A percentile compares a stretch with the other conserved stretches of the same genome.
Evolutionary conservation across 2,329 filamentous ascomycete species (phyloP).

Genomic region (Dothidotthia symphoricarpi): DNA sequence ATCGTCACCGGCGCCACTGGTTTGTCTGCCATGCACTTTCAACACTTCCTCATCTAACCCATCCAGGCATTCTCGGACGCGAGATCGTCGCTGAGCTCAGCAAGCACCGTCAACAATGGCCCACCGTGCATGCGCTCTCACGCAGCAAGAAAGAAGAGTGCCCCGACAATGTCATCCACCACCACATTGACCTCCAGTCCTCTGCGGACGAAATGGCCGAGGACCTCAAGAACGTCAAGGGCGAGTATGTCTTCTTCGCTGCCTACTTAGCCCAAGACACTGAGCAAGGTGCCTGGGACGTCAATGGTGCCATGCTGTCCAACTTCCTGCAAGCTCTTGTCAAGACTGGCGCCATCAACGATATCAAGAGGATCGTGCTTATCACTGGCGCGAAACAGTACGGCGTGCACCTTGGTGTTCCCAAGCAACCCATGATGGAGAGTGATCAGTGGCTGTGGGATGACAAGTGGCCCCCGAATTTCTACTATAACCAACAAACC

Average conservation of each 20-base stretch:
- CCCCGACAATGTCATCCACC: conserved; percentile 41
- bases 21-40: too few relatives aligned
- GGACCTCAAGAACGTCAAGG: conserved; percentile 37
- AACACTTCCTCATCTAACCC: conserved; percentile 15
- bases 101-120: conserved; percentile 37
- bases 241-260: conserved; percentile 46
- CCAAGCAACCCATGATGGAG: conserved; percentile 52
- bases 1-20: conserved; percentile 36
- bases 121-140: conserved; percentile 44
- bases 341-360: conserved; percentile 43
- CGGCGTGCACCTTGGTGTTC: conserved; percentile 52
- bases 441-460: conserved; percentile 47
- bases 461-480: conserved; percentile 43
- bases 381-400: conserved; percentile 55
- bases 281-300: conserved; percentile 38
- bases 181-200: conserved; percentile 40
- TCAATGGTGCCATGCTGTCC: conserved; percentile 48
- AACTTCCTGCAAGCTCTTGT: conserved; percentile 51
- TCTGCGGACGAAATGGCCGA: conserved; percentile 40
- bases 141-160: conserved; percentile 42
- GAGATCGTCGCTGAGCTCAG: conserved; percentile 43
- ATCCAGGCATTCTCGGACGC: conserved; percentile 44
- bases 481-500: conserved; percentile 54
- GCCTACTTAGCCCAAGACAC: conserved; percentile 44
- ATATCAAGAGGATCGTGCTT: conserved; percentile 51